A percentile compares a stretch with the other conserved stretches of the same genome.
phyloP scores from a whole-genome alignment of 345 rosid species.

The Clarkia xantiana region DNA sequence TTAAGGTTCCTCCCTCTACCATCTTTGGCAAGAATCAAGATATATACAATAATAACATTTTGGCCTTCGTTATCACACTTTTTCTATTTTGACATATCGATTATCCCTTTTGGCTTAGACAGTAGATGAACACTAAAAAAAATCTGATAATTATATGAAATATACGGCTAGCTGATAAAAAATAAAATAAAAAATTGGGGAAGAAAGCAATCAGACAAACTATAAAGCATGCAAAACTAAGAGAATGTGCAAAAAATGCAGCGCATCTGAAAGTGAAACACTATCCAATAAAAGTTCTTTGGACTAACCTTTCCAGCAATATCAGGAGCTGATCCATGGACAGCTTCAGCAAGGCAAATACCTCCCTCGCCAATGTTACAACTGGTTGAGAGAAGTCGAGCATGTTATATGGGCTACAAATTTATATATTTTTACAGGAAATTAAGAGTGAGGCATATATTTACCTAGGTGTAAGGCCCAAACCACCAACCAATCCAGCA shows the following conservation, averaged over 20 bases:
- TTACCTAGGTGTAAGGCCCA: slow-evolving; percentile 13
- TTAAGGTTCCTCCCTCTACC: too few species aligned
- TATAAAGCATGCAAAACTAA: too few species aligned
- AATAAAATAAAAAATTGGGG: too few species aligned
- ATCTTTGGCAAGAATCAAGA: too few species aligned
- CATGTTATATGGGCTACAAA: not conserved
- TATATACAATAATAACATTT: too few species aligned
- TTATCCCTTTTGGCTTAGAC: too few species aligned
- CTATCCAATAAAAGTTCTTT: not conserved
- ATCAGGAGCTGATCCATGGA: slow-evolving; percentile 99
- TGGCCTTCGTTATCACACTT: too few species aligned
- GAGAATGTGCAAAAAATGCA: not conserved
- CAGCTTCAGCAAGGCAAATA: slow-evolving; percentile 94
- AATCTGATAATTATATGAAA: too few species aligned
- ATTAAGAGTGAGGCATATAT: not conserved
- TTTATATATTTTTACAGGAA: not conserved
- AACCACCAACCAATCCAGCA: slow-evolving; percentile 23
- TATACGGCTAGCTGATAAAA: too few species aligned
- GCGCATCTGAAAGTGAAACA: not conserved
- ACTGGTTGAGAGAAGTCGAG: slow-evolving; percentile 1
- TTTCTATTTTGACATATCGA: too few species aligned
- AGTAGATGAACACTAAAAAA: too few species aligned
- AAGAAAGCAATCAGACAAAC: too few species aligned
- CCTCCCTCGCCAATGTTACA: slow-evolving; percentile 82
- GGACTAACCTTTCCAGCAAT: slow-evolving; percentile 63